Evolutionary conservation across 2,329 filamentous ascomycete species (phyloP), one percentile per base, ranked within the genome.

Genomic region (Cladosporium sp.): DNA sequence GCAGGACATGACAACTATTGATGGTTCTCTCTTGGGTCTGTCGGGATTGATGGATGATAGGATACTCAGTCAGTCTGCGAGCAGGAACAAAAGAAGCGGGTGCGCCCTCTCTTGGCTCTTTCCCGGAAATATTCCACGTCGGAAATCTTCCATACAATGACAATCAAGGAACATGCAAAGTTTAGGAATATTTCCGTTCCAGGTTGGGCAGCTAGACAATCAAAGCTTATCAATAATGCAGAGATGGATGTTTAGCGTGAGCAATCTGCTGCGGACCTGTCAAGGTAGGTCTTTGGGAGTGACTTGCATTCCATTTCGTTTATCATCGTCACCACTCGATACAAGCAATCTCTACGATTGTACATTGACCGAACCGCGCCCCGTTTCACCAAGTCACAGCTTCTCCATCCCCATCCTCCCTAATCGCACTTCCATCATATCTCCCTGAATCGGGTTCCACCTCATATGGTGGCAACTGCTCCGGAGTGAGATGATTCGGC

Each of bases 401-500:
- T 16, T 49, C 51, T 18, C 31, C 38, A 19, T 53, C 51, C 9
- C 51, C 38, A 5, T 43, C 32, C 14, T 46, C 44, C n/a, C 51
- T 18, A 8, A 53, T 43, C 4, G n/a, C 44, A 28, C 14, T 37
- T 10, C 70, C 70, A 56, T 73, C 69, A 54, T 74, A 74, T 0
- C 53, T 48, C 19, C 60, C 61, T 16, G 61, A 53, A 56, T 74
- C 72, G 28, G 57, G 53, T 52, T 56, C 57, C 9, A 74, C 70
- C 18, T 59, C 64, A 58, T 74, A 75, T 8, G 18, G 41, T 2
- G 72, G 70, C 57, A 57, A 59, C 56, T 76, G 70, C 18, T 62
- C 62, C 14, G 59, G 64, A 57, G 59, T 60, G 48, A 81, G 70
- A 33, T 68, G 70, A 3, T 71, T 66, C 0, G 72, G 71, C 14